Evolutionary conservation across 352 stramenopile genomes (phyloP), one percentile per base, ranked within the genome.

Genomic region (Phytopythium oedochilum): DNA sequence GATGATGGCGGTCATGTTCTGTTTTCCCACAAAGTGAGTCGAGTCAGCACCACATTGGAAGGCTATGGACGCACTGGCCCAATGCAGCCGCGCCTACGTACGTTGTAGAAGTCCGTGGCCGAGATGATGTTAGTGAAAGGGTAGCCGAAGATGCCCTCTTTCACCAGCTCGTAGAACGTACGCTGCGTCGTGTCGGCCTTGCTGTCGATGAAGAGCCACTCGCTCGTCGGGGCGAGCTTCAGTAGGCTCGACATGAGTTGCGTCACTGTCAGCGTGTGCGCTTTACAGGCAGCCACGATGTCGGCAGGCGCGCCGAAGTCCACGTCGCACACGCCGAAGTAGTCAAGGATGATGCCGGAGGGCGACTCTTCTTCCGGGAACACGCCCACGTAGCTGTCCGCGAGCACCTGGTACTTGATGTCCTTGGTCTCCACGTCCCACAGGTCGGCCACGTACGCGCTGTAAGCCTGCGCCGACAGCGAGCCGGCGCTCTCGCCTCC

Each of bases 381-480:
- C 26, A 86, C 68, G 34, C 70, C 74, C n/a, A 86, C 68, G 53
- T 84, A 83, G 60, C 70, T 77, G 53, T 84, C 74, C 7, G 68
- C 66, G 12, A 86, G 20, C 34, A 86, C 59, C 22, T 64, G 68
- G 55, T 74, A 80, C 23, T 63, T 55, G n/a, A 66, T 69, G 25
- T 55, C 68, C 35, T 75, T 76, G 35, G 59, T 42, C 14, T 78
- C 57, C 20, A 83, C 57, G n/a, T 76, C 59, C 78, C 78, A 88
- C 59, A 79, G 61, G 18, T 87, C 66, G 17, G 71, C 69, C 8
- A 86, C 70, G 25, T 64, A 56, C 18, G 43, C 52, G 31, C 64
- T 75, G 45, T 78, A 57, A 3, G 70, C 57, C 53, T 88, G 79
- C 4, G 73, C 64, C 25, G 57, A 76, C n/a, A 89, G 61, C 20